Evolutionary conservation across 768 basidiomycete species (phyloP), one percentile per base, ranked within the genome.

Genomic region (Hysterangium stoloniferum): DNA sequence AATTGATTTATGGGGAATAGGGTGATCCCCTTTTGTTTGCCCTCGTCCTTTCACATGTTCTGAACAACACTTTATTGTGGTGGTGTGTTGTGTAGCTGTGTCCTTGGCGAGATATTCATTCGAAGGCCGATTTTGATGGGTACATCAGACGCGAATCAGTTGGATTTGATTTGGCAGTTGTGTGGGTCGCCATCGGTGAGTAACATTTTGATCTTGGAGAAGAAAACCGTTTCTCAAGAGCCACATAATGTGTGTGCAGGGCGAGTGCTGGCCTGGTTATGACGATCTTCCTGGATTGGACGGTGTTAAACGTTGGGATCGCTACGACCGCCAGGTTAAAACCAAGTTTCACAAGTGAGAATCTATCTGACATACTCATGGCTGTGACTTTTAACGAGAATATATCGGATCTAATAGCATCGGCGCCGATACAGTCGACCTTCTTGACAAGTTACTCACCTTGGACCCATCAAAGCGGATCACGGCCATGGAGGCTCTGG

Each of bases 1-100:
- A 58, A 85, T 99, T 36, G 96, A 99, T 65, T 84, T 99, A 59
- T 99, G 96, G 96, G 92, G 95, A 6, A 82, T 98, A 47, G 96
- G 95, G 82, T 94, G 62, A 58, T 81, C 71, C 12, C 31, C 31
- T 32, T 4, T n/a, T 12, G 24, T 13, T 34, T 17, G 32, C 12
- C 15, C 12, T 20, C 24, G 8, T 12, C 11, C 24, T 19, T 7
- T 6, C 3, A 13, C 15, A 33, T 25, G 25, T 42, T n/a, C 19
- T 20, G 33, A 25, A 41, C 12, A 20, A 15, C 24, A 27, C 38
- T 12, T 37, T 8, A 35, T n/a, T n/a, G n/a, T n/a, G n/a, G n/a
- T n/a, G n/a, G n/a, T n/a, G n/a, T n/a, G n/a, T n/a, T n/a, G n/a
- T n/a, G 4, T 54, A 94, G 91, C 6, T 96, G 95, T 65, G 89